Percentiles rank a stretch among this genome's conserved stretches.
phyloP scores from a whole-genome alignment of 2,329 filamentous ascomycete genomes.

The Fusarium avenaceum region DNA sequence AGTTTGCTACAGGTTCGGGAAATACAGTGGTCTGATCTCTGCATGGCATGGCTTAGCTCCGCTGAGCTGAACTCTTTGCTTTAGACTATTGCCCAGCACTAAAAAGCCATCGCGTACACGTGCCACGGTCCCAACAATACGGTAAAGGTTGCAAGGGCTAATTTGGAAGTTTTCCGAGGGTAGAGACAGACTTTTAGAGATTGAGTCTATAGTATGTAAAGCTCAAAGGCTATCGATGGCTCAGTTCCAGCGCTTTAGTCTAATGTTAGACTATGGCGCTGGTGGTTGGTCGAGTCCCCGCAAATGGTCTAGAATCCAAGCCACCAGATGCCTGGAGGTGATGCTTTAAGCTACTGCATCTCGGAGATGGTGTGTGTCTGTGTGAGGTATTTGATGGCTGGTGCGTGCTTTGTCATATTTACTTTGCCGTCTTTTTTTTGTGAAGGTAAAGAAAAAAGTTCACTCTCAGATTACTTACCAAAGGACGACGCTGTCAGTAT shows the following conservation, averaged over 20 bases:
- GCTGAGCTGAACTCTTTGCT: too few relatives aligned
- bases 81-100: too few relatives aligned
- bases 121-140: background rate
- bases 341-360: constrained; percentile 16
- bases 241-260: background rate
- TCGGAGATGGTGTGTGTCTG: background rate
- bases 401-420: background rate
- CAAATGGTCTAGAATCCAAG: constrained; percentile 40
- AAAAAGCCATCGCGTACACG: too few relatives aligned
- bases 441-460: too few relatives aligned
- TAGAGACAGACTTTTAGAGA: background rate
- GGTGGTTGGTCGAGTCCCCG: constrained; percentile 18
- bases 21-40: background rate
- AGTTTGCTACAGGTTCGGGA: background rate
- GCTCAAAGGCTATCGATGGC: constrained; percentile 5
- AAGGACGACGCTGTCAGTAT: too few relatives aligned
- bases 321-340: constrained; percentile 2
- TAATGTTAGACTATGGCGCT: background rate
- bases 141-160: background rate
- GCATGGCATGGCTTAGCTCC: background rate
- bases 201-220: background rate
- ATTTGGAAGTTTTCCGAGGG: background rate
- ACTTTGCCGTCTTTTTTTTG: background rate
- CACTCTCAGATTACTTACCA: too few relatives aligned
- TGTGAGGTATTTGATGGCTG: constrained; percentile 4